Percentiles rank a stretch among this genome's conserved stretches.
These are phyloP conservation scores for Diphasiastrum complanatum DNA, from an alignment of 83 land plant genomes.

Conservation along the genomic window DNA sequence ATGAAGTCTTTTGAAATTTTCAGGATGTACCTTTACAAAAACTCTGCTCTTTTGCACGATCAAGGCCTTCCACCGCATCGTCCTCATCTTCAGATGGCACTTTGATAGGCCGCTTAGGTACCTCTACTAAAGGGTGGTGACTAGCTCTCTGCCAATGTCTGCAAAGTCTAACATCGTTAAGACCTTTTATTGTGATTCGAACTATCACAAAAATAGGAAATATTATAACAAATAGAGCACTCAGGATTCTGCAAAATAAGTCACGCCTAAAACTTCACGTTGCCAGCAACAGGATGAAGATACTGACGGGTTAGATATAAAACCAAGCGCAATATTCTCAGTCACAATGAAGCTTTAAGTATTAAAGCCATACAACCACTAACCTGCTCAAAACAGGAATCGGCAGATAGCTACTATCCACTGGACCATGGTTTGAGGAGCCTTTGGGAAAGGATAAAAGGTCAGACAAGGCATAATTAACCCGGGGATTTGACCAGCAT, in stretches of 20 bases:
- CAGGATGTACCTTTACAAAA: neutral
- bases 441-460: neutral
- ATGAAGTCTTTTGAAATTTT: neutral
- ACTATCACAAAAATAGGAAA: neutral
- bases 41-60: neutral
- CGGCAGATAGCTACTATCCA: neutral
- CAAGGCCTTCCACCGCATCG: neutral
- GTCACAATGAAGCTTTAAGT: neutral
- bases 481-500: neutral
- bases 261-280: no score
- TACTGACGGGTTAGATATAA: no score
- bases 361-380: neutral
- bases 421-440: neutral
- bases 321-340: no score
- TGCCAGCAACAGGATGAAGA: no score
- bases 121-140: neutral
- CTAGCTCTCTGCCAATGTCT: neutral
- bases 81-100: neutral
- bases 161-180: neutral
- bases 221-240: neutral
- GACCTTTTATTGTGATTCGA: no score
- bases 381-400: neutral
- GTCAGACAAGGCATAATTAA: neutral
- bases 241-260: no score
- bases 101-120: neutral